phyloP scores from a whole-genome alignment of 2,329 filamentous ascomycete species.

The Lachnellula occidentalis region DNA sequence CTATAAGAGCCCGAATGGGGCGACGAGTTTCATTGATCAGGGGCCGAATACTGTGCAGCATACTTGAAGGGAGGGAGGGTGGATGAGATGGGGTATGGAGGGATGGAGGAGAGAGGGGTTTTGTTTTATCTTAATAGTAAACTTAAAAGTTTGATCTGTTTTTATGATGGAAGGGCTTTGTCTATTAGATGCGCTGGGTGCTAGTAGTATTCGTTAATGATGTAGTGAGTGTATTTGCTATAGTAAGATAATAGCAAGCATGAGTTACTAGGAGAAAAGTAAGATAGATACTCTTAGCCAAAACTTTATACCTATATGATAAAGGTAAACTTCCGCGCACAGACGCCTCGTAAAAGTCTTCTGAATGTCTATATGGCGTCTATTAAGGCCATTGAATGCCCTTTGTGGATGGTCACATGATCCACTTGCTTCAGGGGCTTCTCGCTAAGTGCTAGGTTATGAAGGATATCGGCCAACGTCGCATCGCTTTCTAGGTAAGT shows the following conservation, averaged over 20 bases:
- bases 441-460: neutral
- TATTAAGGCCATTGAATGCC: neutral
- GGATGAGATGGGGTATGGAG: neutral
- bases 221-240: too few relatives aligned
- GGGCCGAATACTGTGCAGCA: slow-evolving; percentile 1
- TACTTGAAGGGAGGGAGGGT: neutral
- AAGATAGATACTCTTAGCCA: too few relatives aligned
- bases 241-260: too few relatives aligned
- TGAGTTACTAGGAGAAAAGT: too few relatives aligned
- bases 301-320: too few relatives aligned
- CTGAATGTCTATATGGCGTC: neutral
- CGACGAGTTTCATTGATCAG: neutral
- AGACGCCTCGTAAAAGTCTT: too few relatives aligned
- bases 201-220: too few relatives aligned
- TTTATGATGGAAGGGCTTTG: too few relatives aligned
- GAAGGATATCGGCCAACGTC: neutral
- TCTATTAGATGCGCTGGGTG: too few relatives aligned
- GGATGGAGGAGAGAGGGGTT: neutral
- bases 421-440: neutral
- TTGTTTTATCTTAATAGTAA: too few relatives aligned
- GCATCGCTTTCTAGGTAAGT: neutral
- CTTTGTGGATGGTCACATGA: neutral
- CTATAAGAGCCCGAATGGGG: slow-evolving; percentile 12
- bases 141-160: too few relatives aligned
- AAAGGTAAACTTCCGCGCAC: too few relatives aligned